Evolutionary conservation across 2,329 filamentous ascomycete species (phyloP), one percentile per base, ranked within the genome.

Genomic region (Penicillium palitans): DNA sequence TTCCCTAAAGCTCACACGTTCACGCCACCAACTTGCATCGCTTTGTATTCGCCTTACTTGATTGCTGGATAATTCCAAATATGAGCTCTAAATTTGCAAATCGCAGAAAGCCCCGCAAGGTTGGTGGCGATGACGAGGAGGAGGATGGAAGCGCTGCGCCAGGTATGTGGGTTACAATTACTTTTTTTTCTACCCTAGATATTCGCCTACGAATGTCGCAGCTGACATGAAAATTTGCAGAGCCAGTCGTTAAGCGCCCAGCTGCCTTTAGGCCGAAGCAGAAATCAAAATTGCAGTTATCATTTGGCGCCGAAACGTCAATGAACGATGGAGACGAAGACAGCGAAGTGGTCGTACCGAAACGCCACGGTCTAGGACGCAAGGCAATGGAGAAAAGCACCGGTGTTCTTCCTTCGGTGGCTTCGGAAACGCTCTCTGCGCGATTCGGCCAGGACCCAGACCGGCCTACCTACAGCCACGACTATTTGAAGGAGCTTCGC

Each of bases 401-500:
- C 0, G 78, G 82, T 71, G 72, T 89, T 76, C 86, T 84, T 37
- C 76, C 80, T 12, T 78, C 79, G 0, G 69, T 76, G 68, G 75
- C 80, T 51, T 67, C 80, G 61, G 74, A 80, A n/a, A 78, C 80
- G 2, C 74, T 90, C 0, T 85, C 85, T 0, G 73, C 85, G 55
- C 81, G 86, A 8, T 80, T 84, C 0, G 78, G 80, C 6, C 83
- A 86, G 15, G 87, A 90, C 15, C 86, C 89, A 17, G 87, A 88
- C 52, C 81, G 89, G 39, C 92, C 91, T 0, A 89, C 80, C 58
- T 98, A 99, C 73, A 96, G 84, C 78, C 90, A 90, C 69, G 91
- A 96, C 66, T 91, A 93, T 64, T 81, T 99, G 21, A 87, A 90
- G 35, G 91, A 96, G 72, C 81, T 99, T 15, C 90, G 91, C 62